A percentile compares a stretch with the other conserved stretches of the same genome.
phyloP scores from a whole-genome alignment of 768 basidiomycete species.

The Podaxis rugospora region DNA sequence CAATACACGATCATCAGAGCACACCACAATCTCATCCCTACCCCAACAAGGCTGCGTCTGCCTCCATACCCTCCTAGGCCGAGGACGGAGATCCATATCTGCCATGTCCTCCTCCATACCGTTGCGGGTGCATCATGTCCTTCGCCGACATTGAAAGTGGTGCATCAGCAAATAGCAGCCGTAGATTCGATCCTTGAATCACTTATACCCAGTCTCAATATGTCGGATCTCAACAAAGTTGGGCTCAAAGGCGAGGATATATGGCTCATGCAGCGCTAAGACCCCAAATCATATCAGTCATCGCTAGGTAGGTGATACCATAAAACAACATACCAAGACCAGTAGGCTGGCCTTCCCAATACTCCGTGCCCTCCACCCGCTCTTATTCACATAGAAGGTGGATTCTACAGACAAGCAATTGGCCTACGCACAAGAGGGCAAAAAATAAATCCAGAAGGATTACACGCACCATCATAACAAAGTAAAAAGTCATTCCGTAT shows the following conservation, averaged over 20 bases:
- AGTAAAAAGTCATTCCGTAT: conserved; percentile 95
- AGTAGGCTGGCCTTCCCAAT: conserved; percentile 94
- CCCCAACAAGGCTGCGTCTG: conserved; percentile 42
- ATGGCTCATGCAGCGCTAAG: conserved; percentile 91
- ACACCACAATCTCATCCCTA: conserved; percentile 84
- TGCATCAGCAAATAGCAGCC: conserved; percentile 89
- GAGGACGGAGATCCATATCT: conserved; percentile 22
- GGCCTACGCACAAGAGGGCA: conserved; percentile 7
- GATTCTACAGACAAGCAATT: conserved; percentile 59
- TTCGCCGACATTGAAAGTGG: conserved; percentile 80
- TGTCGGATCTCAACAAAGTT: conserved; percentile 96
- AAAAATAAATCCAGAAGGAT: background rate
- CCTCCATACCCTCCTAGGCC: background rate
- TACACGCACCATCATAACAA: conserved; percentile 87
- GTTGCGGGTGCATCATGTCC: conserved; percentile 27
- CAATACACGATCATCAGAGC: conserved; percentile 81
- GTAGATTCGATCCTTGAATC: conserved; percentile 88
- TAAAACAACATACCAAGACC: conserved; percentile 73
- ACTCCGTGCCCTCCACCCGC: conserved; percentile 83
- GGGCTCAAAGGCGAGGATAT: conserved; percentile 90
- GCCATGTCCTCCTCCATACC: conserved; percentile 20
- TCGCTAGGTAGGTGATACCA: background rate
- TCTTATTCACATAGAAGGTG: conserved; percentile 96
- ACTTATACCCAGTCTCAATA: conserved; percentile 90
- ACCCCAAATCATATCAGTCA: background rate